Evolutionary conservation across 1,284 basidiomycete species (phyloP).

Genomic region (Apiotrichum brassicae): DNA sequence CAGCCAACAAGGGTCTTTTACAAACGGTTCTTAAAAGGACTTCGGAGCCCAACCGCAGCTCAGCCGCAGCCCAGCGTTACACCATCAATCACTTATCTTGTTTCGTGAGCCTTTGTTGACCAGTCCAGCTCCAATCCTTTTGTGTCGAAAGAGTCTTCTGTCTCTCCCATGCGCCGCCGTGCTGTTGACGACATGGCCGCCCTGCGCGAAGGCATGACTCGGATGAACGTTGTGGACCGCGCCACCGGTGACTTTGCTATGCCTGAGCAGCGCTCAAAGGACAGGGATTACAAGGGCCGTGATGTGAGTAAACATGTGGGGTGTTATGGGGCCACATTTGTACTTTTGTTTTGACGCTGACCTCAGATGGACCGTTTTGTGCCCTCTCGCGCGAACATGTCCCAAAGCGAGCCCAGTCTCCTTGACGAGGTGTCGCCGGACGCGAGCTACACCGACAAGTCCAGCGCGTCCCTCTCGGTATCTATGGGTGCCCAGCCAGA

Average conservation of each 20-base stretch:
- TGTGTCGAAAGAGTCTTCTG: slow-evolving; percentile 16
- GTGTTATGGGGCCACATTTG: too few species aligned
- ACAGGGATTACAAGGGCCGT: slow-evolving; percentile 10
- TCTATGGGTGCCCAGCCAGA: slow-evolving; percentile 28
- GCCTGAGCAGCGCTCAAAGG: slow-evolving; percentile 3
- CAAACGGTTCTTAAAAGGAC: too few species aligned
- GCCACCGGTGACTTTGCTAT: slow-evolving; percentile 17
- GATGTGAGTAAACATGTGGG: slow-evolving; percentile 15
- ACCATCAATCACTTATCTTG: too few species aligned
- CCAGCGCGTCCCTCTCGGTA: slow-evolving; percentile 28
- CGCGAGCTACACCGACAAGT: slow-evolving; percentile 21
- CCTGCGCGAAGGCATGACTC: slow-evolving; percentile 36
- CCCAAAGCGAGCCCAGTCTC: slow-evolving; percentile 17
- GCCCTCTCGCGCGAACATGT: slow-evolving; percentile 35
- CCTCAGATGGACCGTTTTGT: slow-evolving; percentile 45
- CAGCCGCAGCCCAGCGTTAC: too few species aligned
- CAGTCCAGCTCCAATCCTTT: slow-evolving; percentile 32
- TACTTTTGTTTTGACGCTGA: neutral
- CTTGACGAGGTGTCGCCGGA: slow-evolving; percentile 28
- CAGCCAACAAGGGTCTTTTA: too few species aligned
- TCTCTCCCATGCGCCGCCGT: slow-evolving; percentile 4
- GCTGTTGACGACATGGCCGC: slow-evolving; percentile 19
- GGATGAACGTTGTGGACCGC: slow-evolving; percentile 37
- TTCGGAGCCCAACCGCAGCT: too few species aligned
- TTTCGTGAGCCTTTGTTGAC: too few species aligned